These are phyloP conservation scores for Hypoxylon sp. DNA, from an alignment of 2,329 filamentous ascomycete species.

Conservation along the genomic window DNA sequence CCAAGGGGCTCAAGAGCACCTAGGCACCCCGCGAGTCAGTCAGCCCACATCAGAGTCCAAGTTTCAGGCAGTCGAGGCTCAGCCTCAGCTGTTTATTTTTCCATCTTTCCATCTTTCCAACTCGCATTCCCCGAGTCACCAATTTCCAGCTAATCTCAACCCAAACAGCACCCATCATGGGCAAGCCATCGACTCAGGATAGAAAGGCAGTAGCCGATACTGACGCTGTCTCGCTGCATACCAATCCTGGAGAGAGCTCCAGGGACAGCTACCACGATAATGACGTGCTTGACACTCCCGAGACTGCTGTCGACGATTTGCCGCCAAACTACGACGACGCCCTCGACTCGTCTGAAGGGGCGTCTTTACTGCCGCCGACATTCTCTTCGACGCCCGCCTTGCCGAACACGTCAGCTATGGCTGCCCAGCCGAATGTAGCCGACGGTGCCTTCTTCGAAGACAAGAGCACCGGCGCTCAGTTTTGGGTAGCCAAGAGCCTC, in stretches of 20 bases:
- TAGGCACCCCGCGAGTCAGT: no score
- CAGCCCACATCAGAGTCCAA: no score
- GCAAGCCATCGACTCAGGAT: slow-evolving; percentile 34
- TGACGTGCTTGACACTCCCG: slow-evolving; percentile 41
- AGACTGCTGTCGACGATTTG: slow-evolving; percentile 41
- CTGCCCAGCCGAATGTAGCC: slow-evolving; percentile 22
- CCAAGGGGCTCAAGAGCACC: no score
- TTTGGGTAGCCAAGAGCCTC: slow-evolving; percentile 55
- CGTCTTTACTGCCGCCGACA: slow-evolving; percentile 32
- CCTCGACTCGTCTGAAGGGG: slow-evolving; percentile 29
- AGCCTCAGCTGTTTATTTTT: neutral
- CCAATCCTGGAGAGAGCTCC: slow-evolving; percentile 39
- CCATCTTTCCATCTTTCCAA: no score
- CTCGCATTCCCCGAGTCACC: neutral
- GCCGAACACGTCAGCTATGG: neutral
- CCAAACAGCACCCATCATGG: slow-evolving; percentile 31
- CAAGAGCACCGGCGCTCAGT: slow-evolving; percentile 47
- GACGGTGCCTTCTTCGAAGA: slow-evolving; percentile 40
- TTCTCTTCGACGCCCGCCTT: slow-evolving; percentile 1
- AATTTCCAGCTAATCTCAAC: neutral
- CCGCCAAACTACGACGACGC: slow-evolving; percentile 44
- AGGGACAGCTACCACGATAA: slow-evolving; percentile 22
- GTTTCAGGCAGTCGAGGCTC: neutral
- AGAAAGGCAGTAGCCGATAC: slow-evolving; percentile 33
- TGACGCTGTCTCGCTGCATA: slow-evolving; percentile 42